Evolutionary conservation across 331 rosid genomes (phyloP), one percentile per base, ranked within the genome.

Genomic region (Rosa hybrid): DNA sequence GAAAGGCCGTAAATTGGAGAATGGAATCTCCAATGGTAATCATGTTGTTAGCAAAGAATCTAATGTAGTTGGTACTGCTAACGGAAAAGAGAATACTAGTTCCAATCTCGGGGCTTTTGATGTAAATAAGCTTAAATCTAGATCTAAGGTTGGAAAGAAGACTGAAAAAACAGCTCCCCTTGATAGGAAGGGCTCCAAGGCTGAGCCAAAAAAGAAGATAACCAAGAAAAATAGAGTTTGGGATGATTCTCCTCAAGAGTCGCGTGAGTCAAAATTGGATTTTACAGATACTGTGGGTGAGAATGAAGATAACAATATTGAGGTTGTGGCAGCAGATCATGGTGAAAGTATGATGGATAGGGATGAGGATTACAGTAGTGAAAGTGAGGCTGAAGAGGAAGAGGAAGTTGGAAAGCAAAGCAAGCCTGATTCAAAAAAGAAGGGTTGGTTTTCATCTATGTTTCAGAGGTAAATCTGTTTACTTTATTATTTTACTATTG

Each of bases 291-390:
- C 88, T 30, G 89, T 74, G 82, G 92, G 84, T 84, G 90, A 83
- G 81, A 88, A 80, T 79, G 93, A 85, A 81, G 96, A 92, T 30
- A 77, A 81, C 68, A 76, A 81, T 20, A 77, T 84, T 34, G 94
- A 89, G 83, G 88, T 80, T 81, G 85, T 90, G 83, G 91, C 97
- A 75, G 86, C 90, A 64, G 94, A 90, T 63, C 99, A 95, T 2
- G 99, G 99, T 74, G 95, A 93, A 81, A 95, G 99, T 83, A 89
- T 93, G 98, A 95, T 95, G 98, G 99, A 95, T 88, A 91, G 90
- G 85, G 98, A 95, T 80, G 99, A 95, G 90, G 51, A 89, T 49
- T 17, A 90, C 86, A 91, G 97, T 78, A 95, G 99, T 83, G 99
- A 95, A 53, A 91, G 98, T 60, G 98, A 94, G 75, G 70, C 60